Evolutionary conservation across 2,329 filamentous ascomycete species (phyloP).

Genomic region (Fusarium scirpi): DNA sequence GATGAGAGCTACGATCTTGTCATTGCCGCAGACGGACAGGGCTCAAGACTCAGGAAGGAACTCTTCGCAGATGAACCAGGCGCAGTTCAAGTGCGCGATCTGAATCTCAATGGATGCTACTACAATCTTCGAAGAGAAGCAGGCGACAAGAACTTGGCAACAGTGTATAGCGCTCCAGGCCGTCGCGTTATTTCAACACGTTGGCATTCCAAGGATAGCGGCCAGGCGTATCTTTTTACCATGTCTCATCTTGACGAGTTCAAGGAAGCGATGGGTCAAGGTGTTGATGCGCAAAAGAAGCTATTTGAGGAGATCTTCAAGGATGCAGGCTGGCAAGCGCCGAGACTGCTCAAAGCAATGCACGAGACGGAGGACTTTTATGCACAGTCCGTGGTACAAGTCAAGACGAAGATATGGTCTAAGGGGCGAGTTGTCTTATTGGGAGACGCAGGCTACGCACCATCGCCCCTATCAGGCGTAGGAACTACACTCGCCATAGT

Average conservation of each 20-base stretch:
- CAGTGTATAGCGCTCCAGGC: constrained; percentile 23
- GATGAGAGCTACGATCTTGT: constrained; percentile 31
- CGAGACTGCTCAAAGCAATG: constrained; percentile 54
- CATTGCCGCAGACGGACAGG: constrained; percentile 31
- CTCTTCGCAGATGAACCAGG: constrained; percentile 25
- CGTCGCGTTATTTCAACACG: constrained; percentile 29
- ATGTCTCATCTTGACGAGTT: constrained; percentile 49
- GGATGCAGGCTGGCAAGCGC: constrained; percentile 60
- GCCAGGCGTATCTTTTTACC: constrained; percentile 45
- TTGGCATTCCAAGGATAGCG: constrained; percentile 40
- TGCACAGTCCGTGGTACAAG: constrained; percentile 55
- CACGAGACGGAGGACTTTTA: constrained; percentile 58
- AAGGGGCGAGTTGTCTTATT: constrained; percentile 57
- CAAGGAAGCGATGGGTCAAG: constrained; percentile 37
- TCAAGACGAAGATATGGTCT: constrained; percentile 54
- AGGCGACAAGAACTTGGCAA: constrained; percentile 22
- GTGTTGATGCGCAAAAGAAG: constrained; percentile 53
- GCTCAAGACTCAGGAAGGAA: constrained; percentile 15
- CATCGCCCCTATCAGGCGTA: constrained; percentile 61
- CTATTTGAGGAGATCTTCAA: constrained; percentile 55
- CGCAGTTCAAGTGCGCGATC: constrained; percentile 10
- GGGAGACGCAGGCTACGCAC: constrained; percentile 63
- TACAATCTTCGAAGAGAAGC: constrained; percentile 14
- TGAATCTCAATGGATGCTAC: constrained; percentile 27
- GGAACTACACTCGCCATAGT: constrained; percentile 60